Base-by-base conservation (phyloP, 345 rosid genomes). In the Populus ilicifolia region DNA sequence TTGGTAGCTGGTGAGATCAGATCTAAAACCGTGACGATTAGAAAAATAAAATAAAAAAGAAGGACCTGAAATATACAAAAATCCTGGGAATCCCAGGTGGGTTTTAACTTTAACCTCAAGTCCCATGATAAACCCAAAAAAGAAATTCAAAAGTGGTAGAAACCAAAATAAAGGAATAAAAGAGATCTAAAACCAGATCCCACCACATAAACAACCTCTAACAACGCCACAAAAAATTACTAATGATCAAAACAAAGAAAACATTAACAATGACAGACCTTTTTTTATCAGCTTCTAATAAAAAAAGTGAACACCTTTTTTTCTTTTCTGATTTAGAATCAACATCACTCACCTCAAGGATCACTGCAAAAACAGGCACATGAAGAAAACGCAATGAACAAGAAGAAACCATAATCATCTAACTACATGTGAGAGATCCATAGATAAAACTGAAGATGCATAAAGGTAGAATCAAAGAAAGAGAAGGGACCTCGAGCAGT, bases 141-240 rank as follows among this genome's bases (percentile, higher is more conserved):
- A 27, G 29, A 70, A 69, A 69, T 5, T 11, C 44, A 30, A 48
- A 56, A 20, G n/a, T 16, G 64, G 83, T 63, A 73, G 67, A 72
- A 82, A 79, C 73, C 82, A 82, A 74, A 86, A 77, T 25, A 39
- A 77, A 70, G 69, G 83, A 84, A 73, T 76, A 74, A 41, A 39
- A 75, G 76, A 65, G 84, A 82, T 82, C 85, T 75, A 61, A 61
- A 75, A 77, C 43, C 86, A 84, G 86, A 83, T 81, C 88, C 86
- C 81, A 80, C 69, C 77, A 83, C 21, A 70, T 17, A 76, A n/a
- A 73, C 46, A 73, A 67, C 29, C 72, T 50, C 61, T 63, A 33
- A 35, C 29, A 59, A 35, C 23, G 69, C 5, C 48, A 39, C 30
- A 69, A 27, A 76, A 46, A 21, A 59, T 0, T 9, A 59, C 50